Conservation (phyloP, 1,284 basidiomycete species). For the Clitocybe nebularis region DNA sequence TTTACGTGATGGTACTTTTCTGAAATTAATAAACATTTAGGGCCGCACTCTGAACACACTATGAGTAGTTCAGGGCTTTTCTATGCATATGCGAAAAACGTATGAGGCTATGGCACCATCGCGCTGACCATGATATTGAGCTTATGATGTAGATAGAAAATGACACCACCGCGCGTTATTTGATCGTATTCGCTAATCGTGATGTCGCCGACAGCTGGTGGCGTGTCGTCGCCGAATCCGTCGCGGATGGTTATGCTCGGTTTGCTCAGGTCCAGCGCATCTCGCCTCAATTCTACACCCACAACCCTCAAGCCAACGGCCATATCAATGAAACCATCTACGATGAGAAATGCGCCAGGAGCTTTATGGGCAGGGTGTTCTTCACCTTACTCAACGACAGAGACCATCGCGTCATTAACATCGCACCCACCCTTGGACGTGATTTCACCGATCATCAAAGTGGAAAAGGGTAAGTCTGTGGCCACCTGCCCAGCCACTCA, state of each 20-base stretch:
- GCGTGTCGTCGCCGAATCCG: slow-evolving; percentile 11
- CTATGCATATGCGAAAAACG: slow-evolving; percentile 13
- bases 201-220: slow-evolving; percentile 18
- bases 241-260: slow-evolving; percentile 7
- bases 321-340: slow-evolving; percentile 14
- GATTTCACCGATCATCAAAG: slow-evolving; percentile 11
- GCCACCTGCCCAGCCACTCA: neutral
- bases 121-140: neutral
- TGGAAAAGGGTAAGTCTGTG: slow-evolving; percentile 6
- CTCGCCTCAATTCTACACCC: slow-evolving; percentile 16
- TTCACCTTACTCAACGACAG: slow-evolving; percentile 17
- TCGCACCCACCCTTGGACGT: slow-evolving; percentile 12
- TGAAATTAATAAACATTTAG: no score
- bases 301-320: slow-evolving; percentile 8
- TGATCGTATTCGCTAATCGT: slow-evolving; percentile 15
- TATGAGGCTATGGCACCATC: neutral
- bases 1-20: no score
- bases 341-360: slow-evolving; percentile 5
- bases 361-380: slow-evolving; percentile 10
- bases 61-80: slow-evolving; percentile 12
- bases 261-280: slow-evolving; percentile 12
- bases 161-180: slow-evolving; percentile 11
- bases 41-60: no score
- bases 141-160: slow-evolving; percentile 2
- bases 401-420: slow-evolving; percentile 10